A percentile compares a stretch with the other conserved stretches of the same genome.
Evolutionary conservation across 495 filamentous ascomycete genomes (phyloP).

Genomic region (Aspergillus bertholletiae): DNA sequence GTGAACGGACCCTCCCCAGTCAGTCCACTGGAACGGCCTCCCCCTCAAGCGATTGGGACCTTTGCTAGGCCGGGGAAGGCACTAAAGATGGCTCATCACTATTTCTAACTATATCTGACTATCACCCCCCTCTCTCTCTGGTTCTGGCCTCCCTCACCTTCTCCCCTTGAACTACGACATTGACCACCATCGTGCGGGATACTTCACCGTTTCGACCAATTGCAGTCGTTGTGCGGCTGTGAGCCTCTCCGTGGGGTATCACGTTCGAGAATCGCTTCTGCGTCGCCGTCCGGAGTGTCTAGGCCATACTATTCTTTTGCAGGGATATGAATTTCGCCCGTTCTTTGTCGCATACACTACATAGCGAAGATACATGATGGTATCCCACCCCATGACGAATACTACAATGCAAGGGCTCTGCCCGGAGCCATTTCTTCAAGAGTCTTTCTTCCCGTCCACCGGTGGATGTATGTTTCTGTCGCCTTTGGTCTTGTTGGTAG

Average conservation of each 20-base stretch:
- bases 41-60: conserved; percentile 6
- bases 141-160: conserved; percentile 1
- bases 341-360: conserved; percentile 5
- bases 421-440: conserved; percentile 61
- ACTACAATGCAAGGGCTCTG: conserved; percentile 46
- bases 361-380: not conserved
- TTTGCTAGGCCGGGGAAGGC: not conserved
- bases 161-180: not conserved
- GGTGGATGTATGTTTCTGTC: conserved; percentile 58
- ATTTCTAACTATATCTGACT: conserved; percentile 19
- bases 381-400: conserved; percentile 23
- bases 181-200: not conserved
- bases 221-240: conserved; percentile 14
- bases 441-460: conserved; percentile 50
- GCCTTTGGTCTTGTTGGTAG: not conserved
- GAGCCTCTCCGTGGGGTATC: conserved; percentile 19
- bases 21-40: conserved; percentile 4
- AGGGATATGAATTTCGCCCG: conserved; percentile 14
- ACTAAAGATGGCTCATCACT: not conserved
- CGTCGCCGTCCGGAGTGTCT: not conserved
- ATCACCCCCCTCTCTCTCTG: conserved; percentile 4
- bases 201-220: conserved; percentile 3
- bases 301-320: not conserved
- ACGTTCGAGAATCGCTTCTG: not conserved
- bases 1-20: conserved; percentile 18